A percentile compares a stretch with the other conserved stretches of the same genome.
These are phyloP conservation scores for Urochloa ruziziensis DNA, from an alignment of 176 grass and related monocot species.

Conservation along the genomic window DNA sequence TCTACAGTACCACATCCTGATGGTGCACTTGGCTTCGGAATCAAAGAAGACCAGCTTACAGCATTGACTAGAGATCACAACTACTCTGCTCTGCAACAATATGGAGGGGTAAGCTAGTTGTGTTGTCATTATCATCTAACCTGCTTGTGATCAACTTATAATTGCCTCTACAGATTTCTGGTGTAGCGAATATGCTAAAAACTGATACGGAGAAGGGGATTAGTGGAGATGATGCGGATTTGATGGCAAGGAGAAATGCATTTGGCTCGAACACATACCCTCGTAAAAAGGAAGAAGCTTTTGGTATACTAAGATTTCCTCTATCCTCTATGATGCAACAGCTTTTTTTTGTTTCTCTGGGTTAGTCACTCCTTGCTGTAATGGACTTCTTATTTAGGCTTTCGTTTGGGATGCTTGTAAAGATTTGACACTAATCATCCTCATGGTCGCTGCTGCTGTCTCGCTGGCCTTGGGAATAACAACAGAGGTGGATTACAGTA, in stretches of 20 bases:
- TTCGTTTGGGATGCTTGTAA: conserved; percentile 97
- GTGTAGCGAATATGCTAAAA: conserved; percentile 70
- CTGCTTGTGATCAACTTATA: not conserved
- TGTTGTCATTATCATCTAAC: not conserved
- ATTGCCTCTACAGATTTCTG: conserved; percentile 53
- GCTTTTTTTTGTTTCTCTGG: not conserved
- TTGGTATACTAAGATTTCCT: conserved; percentile 38
- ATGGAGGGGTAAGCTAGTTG: conserved; percentile 56
- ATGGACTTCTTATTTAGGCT: conserved; percentile 44
- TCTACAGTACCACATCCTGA: conserved; percentile 21
- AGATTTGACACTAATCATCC: conserved; percentile 88
- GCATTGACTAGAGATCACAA: conserved; percentile 78
- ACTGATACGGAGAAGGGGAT: conserved; percentile 60
- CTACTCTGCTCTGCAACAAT: conserved; percentile 70
- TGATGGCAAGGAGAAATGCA: conserved; percentile 49
- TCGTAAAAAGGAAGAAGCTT: conserved; percentile 89
- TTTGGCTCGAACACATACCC: conserved; percentile 92
- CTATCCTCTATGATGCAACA: not conserved
- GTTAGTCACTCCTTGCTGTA: not conserved
- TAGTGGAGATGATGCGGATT: conserved; percentile 55
- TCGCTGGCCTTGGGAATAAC: conserved; percentile 91
- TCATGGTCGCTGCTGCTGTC: conserved; percentile 88
- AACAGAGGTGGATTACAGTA: conserved; percentile 66
- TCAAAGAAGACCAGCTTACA: conserved; percentile 75
- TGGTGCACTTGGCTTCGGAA: conserved; percentile 58